Evolutionary conservation across 1,284 basidiomycete genomes (phyloP), one percentile per base, ranked within the genome.

Genomic region (Pulveroboletus sp.): DNA sequence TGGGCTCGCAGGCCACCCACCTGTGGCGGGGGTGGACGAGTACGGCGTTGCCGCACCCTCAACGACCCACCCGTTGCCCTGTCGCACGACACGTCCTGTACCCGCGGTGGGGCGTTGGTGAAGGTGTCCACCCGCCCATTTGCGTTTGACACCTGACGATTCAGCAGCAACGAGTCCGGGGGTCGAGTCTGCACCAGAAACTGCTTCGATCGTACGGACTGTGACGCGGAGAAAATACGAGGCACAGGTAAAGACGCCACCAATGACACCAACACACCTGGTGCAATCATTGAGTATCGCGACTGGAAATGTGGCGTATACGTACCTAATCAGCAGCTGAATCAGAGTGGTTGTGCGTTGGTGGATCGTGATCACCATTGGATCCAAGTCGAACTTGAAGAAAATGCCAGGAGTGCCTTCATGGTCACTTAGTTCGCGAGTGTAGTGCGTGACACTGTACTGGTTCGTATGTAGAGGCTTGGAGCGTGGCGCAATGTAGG

Each of bases 341-440:
- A 89, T 70, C 44, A 98, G 75, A 0, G 85, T 78, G 0, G 90
- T 94, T 2, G 94, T 96, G 10, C 94, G 84, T 73, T 98, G 93
- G 61, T 89, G 83, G 48, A 98, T 86, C 0, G 85, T 90, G 63
- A 99, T 81, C 12, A 84, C 81, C 73, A 99, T 82, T 2, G 95
- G 94, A 70, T 99, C 96, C 28, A 98, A 77, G 61, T 99, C 96
- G 71, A 94, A 98, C 72, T 96, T 96, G 87, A 96, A 95, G 79
- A 95, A 96, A 68, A 96, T 95, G 18, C 94, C 94, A 0, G 96
- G 96, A 0, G 93, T 89, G 5, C 91, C 92, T 26, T 79, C 74
- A 58, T 91, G 85, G 68, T 94, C 91, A 44, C 87, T 79, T 14
- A 97, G 79, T 17, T 82, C 79, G 15, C 92, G 85, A 3, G 85